Conservation (phyloP, 2,329 filamentous ascomycete species). For the Drechslerella stenobrocha region DNA sequence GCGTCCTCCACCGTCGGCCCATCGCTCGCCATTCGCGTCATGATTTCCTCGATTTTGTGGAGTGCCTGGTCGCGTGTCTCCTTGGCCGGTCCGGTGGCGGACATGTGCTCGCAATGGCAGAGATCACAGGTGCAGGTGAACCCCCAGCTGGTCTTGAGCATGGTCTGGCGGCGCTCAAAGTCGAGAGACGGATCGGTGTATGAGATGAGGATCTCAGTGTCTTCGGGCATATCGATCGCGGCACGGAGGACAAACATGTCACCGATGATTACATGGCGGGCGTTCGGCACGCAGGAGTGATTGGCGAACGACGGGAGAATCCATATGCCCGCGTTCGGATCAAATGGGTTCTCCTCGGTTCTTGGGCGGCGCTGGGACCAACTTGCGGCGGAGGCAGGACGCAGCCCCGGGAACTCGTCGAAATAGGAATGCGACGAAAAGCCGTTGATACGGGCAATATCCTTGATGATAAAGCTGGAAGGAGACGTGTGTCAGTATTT, state of each 20-base stretch:
- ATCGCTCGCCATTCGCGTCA: neutral
- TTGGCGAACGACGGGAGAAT: constrained; percentile 35
- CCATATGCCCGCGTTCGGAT: constrained; percentile 37
- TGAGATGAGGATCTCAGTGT: constrained; percentile 25
- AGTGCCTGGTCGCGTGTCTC: neutral
- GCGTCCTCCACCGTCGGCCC: neutral
- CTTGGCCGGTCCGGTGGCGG: too few relatives aligned
- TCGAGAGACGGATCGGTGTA: constrained; percentile 14
- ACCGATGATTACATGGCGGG: constrained; percentile 18
- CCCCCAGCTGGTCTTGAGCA: constrained; percentile 18
- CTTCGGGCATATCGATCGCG: constrained; percentile 16
- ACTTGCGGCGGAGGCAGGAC: neutral
- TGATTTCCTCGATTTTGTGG: constrained; percentile 5
- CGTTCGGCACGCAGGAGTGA: constrained; percentile 35
- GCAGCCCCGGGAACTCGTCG: constrained; percentile 30
- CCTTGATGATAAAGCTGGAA: constrained; percentile 22
- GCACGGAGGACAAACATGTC: constrained; percentile 43
- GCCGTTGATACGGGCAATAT: constrained; percentile 18
- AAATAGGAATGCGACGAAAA: constrained; percentile 27
- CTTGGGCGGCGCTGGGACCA: neutral
- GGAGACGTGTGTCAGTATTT: neutral
- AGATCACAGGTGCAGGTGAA: constrained; percentile 24
- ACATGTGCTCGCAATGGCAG: constrained; percentile 12
- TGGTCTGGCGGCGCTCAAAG: neutral
- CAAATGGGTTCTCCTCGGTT: constrained; percentile 17